Evolutionary conservation across 306 rosid genomes (phyloP).

Genomic region (Corylus americana): DNA sequence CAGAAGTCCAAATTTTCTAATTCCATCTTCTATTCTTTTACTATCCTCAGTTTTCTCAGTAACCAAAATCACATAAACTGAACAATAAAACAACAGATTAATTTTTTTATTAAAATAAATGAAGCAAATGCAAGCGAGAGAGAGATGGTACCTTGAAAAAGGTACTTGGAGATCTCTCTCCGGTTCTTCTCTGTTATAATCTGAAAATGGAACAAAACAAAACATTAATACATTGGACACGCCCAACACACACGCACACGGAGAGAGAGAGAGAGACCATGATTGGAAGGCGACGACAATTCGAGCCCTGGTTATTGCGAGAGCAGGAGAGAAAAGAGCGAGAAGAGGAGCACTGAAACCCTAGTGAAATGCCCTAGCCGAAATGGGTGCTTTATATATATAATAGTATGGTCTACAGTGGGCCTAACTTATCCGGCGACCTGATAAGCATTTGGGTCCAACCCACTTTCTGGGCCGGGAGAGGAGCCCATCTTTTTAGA

Average conservation of each 20-base stretch:
- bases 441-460: not conserved
- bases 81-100: not conserved
- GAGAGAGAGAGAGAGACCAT: slow-evolving; percentile 26
- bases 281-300: slow-evolving; percentile 1
- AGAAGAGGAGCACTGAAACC: slow-evolving; percentile 2
- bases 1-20: not conserved
- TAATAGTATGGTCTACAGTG: not conserved
- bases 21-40: not conserved
- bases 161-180: slow-evolving; percentile 70
- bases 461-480: not conserved
- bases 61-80: not conserved
- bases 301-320: not conserved
- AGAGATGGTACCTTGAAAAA: slow-evolving; percentile 54
- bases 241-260: not conserved
- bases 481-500: not conserved
- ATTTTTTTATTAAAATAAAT: not conserved
- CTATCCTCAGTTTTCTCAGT: not conserved
- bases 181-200: slow-evolving; percentile 76
- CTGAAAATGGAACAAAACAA: slow-evolving; percentile 28
- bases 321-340: not conserved
- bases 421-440: not conserved
- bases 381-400: not conserved
- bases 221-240: not conserved
- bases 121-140: too few species aligned
- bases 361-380: not conserved